Base-by-base conservation (phyloP, 129 eudicot genomes). In the Cynara cardunculus region DNA sequence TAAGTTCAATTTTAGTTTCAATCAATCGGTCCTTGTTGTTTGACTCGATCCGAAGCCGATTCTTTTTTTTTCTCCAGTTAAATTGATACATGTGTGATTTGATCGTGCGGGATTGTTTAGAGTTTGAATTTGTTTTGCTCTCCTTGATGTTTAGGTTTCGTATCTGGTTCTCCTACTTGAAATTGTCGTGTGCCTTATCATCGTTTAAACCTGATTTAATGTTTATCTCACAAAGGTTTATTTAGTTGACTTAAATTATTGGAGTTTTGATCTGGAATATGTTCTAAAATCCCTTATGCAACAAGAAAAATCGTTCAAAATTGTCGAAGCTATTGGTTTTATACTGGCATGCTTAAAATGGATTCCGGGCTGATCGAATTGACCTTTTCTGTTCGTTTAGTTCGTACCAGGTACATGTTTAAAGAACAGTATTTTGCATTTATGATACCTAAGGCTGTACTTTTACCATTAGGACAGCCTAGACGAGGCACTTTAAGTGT, bases 1-100 rank as follows among this genome's bases (percentile, higher is more conserved):
- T 94, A 82, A 81, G 91, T 83, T 61, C 79, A 49, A 18, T 81
- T 35, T 39, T 25, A 34, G 7, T 41, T 44, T 65, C 13, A 28
- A 35, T 69, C 19, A 35, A 19, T 59, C 7, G 14, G 25, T 53
- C 26, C 46, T 7, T 67, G 44, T 14, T 78, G 66, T 73, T 84
- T n/a, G 25, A 75, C 35, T 81, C 74, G 74, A 67, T 80, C 83
- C 14, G 66, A 49, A 56, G 41, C 59, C 30, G 25, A 12, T 24
- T 64, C 7, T 65, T 32, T 2, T 6, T 19, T 14, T 8, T 64
- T 62, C 19, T 35, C 25, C 21, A 53, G 10, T 71, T 71, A 16
- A 3, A 8, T 80, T 59, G 53, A 27, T 73, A 22, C 68, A 65
- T 65, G 49, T 30, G 24, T 70, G 9, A 30, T 30, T 59, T 71